A percentile compares a stretch with the other conserved stretches of the same genome.
Conservation (phyloP, 306 rosid genomes). For the Sphenostylis stenocarpa region DNA sequence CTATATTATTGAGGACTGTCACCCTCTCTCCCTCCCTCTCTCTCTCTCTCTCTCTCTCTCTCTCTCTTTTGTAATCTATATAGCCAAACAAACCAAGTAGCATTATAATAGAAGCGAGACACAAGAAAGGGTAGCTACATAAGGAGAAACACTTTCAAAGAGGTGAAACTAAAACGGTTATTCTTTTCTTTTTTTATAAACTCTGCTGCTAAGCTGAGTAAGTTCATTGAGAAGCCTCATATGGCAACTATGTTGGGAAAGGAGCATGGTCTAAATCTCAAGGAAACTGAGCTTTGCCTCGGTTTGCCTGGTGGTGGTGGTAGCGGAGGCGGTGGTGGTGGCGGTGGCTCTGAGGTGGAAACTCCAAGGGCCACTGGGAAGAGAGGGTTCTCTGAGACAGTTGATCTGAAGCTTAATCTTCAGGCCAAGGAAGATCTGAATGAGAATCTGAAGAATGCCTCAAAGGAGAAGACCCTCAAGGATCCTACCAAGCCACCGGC, state of each 20-base stretch:
- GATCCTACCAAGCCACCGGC: constrained; percentile 90
- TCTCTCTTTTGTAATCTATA: constrained; percentile 43
- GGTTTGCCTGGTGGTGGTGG: constrained; percentile 85
- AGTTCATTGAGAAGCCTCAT: constrained; percentile 38
- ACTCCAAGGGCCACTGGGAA: constrained; percentile 67
- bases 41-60: constrained; percentile 10
- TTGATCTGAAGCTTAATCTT: constrained; percentile 85
- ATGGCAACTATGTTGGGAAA: constrained; percentile 46
- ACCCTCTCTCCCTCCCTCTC: constrained; percentile 6
- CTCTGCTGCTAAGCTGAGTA: background rate
- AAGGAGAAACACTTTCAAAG: constrained; percentile 34
- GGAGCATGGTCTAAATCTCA: constrained; percentile 57
- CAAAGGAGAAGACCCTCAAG: constrained; percentile 66
- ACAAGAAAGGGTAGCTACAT: constrained; percentile 3
- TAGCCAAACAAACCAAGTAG: constrained; percentile 38
- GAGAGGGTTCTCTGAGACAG: constrained; percentile 90
- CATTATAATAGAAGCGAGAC: constrained; percentile 51
- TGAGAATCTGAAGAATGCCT: constrained; percentile 42
- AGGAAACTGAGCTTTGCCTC: constrained; percentile 92
- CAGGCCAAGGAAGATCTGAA: constrained; percentile 62
- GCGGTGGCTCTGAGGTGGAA: constrained; percentile 45
- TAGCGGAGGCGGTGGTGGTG: constrained; percentile 35
- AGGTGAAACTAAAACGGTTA: background rate
- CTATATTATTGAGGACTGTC: constrained; percentile 62
- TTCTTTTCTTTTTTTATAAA: background rate